Percentiles rank a stretch among this genome's conserved stretches.
These are phyloP conservation scores for Talaromyces adpressus DNA, from an alignment of 495 filamentous ascomycete genomes.

Conservation along the genomic window DNA sequence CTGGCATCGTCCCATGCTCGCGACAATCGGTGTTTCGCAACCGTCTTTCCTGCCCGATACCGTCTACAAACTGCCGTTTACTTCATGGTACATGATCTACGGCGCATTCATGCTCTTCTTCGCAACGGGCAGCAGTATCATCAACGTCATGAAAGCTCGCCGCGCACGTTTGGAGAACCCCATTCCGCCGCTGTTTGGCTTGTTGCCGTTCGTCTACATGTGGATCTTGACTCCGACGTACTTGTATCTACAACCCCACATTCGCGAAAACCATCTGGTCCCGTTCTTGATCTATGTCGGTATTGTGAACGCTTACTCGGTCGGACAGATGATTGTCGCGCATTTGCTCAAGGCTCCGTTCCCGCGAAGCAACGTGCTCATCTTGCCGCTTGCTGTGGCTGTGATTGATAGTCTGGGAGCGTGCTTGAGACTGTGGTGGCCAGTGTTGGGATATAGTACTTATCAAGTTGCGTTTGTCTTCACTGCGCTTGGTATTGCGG, in stretches of 20 bases:
- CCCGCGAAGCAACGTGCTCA: conserved; percentile 80
- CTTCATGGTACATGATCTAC: conserved; percentile 90
- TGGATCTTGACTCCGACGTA: conserved; percentile 74
- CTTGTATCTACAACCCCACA: conserved; percentile 73
- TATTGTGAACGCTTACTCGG: conserved; percentile 84
- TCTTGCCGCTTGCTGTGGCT: conserved; percentile 58
- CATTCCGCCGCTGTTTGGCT: conserved; percentile 66
- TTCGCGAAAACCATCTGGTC: conserved; percentile 73
- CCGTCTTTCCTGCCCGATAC: conserved; percentile 56
- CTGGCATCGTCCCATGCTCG: conserved; percentile 80
- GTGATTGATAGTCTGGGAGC: conserved; percentile 75
- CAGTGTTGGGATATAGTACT: conserved; percentile 60
- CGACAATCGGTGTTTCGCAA: conserved; percentile 60
- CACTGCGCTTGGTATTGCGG: conserved; percentile 65
- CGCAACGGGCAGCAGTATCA: conserved; percentile 65
- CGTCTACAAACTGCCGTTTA: conserved; percentile 74
- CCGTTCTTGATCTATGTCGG: conserved; percentile 84
- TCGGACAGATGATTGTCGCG: conserved; percentile 90
- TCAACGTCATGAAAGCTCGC: conserved; percentile 76
- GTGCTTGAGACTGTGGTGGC: conserved; percentile 67
- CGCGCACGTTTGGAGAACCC: conserved; percentile 63
- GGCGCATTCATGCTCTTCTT: conserved; percentile 74
- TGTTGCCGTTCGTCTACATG: conserved; percentile 66
- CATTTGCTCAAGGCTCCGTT: conserved; percentile 80
- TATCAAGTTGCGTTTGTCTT: conserved; percentile 87